Conservation (phyloP, 2,329 filamentous ascomycete genomes). For the Exophiala dermatitidis region DNA sequence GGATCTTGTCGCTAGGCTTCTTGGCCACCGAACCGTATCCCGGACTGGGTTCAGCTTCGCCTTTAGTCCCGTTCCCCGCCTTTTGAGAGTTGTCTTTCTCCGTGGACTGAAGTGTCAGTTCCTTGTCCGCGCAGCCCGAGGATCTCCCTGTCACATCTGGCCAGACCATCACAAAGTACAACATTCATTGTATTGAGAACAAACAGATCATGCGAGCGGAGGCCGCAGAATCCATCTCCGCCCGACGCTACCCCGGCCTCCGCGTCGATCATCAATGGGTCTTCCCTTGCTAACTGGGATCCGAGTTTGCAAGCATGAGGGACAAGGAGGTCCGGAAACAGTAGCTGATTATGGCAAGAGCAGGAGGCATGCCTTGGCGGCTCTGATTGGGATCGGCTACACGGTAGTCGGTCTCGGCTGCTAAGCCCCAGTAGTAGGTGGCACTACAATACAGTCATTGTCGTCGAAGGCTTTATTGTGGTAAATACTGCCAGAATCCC, state of each 20-base stretch:
- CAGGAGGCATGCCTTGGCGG: no score
- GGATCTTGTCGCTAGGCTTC: neutral
- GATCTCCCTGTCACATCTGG: neutral
- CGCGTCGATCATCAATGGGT: neutral
- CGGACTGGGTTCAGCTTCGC: neutral
- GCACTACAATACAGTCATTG: no score
- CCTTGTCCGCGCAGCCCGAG: neutral
- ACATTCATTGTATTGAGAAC: no score
- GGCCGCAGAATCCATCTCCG: slow-evolving; percentile 4
- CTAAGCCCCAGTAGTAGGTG: no score
- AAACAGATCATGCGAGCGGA: neutral
- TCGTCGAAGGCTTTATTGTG: no score
- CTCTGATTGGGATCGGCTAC: no score
- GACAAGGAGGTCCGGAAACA: neutral
- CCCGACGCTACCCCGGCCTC: slow-evolving; percentile 1
- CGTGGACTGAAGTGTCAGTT: slow-evolving; percentile 13
- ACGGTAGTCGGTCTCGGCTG: no score
- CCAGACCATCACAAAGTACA: neutral
- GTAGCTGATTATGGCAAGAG: neutral
- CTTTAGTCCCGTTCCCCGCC: slow-evolving; percentile 9
- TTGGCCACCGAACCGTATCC: neutral
- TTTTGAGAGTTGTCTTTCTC: slow-evolving; percentile 21
- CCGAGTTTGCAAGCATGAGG: no score
- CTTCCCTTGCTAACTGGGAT: no score
- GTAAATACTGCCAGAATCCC: no score